These are phyloP conservation scores for Vitis cinerea DNA, from an alignment of 164 flowering plant species.

Conservation along the genomic window DNA sequence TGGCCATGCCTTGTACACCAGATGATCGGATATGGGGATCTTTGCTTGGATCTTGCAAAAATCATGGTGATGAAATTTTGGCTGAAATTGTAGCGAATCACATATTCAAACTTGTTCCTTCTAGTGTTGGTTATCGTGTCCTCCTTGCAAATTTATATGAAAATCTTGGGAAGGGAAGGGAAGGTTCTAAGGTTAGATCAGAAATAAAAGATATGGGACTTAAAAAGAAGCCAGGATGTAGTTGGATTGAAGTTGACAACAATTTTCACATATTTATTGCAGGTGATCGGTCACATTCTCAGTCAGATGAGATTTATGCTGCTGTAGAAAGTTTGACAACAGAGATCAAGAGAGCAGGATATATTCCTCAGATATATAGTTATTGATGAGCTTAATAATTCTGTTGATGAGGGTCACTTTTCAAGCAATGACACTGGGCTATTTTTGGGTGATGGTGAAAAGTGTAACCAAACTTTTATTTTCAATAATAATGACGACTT, in stretches of 20 bases:
- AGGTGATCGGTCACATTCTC: slow-evolving; percentile 37
- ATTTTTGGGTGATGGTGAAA: too few relatives aligned
- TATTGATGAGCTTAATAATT: not conserved
- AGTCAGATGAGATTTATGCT: slow-evolving; percentile 29
- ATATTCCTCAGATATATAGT: slow-evolving; percentile 7
- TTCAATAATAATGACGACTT: too few relatives aligned
- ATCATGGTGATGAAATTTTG: slow-evolving; percentile 25
- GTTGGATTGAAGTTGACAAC: slow-evolving; percentile 45
- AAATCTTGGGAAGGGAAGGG: slow-evolving; percentile 29
- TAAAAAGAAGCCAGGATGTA: slow-evolving; percentile 44
- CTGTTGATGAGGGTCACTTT: too few relatives aligned
- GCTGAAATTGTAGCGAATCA: slow-evolving; percentile 31
- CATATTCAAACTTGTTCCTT: slow-evolving; percentile 34
- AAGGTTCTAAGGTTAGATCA: slow-evolving; percentile 25
- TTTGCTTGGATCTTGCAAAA: slow-evolving; percentile 45
- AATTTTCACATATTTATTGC: slow-evolving; percentile 37
- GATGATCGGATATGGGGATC: slow-evolving; percentile 53
- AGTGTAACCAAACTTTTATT: too few relatives aligned
- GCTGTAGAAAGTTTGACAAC: slow-evolving; percentile 24
- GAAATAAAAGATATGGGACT: slow-evolving; percentile 34
- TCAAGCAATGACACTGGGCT: too few relatives aligned
- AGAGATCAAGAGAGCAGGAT: slow-evolving; percentile 22
- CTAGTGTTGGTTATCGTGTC: slow-evolving; percentile 33
- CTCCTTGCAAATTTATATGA: slow-evolving; percentile 46
- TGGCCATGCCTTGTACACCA: slow-evolving; percentile 38